A percentile compares a stretch with the other conserved stretches of the same genome.
Conservation (phyloP, 1,139 yeast species). For the Candida buenavistaensis region DNA sequence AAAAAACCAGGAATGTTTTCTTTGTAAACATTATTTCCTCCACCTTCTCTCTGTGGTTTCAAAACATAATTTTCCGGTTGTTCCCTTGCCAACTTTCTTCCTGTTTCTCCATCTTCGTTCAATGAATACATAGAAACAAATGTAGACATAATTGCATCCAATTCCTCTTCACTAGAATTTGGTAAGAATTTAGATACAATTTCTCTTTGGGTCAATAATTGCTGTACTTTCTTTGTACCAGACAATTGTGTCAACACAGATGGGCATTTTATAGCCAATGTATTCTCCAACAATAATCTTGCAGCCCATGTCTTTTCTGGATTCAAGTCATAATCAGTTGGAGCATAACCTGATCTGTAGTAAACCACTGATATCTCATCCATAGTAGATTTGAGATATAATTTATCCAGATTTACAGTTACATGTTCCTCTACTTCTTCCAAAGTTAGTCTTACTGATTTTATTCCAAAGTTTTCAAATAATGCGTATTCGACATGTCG, state of each 20-base stretch:
- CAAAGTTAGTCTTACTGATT: conserved; percentile 65
- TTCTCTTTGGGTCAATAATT: conserved; percentile 63
- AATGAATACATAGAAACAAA: conserved; percentile 87
- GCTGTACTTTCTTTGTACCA: conserved; percentile 93
- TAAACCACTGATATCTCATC: conserved; percentile 86
- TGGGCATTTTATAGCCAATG: conserved; percentile 88
- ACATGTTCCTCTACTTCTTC: conserved; percentile 54
- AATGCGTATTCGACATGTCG: conserved; percentile 76
- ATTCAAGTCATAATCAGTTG: conserved; percentile 63
- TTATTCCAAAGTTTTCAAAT: conserved; percentile 54
- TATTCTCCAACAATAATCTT: conserved; percentile 67
- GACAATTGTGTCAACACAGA: conserved; percentile 84
- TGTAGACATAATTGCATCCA: conserved; percentile 49
- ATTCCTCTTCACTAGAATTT: conserved; percentile 21
- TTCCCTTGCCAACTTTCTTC: conserved; percentile 67
- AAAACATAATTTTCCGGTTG: conserved; percentile 72
- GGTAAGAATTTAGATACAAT: conserved; percentile 51
- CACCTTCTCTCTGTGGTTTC: conserved; percentile 97
- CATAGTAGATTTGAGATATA: conserved; percentile 52
- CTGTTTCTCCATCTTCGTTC: conserved; percentile 62
- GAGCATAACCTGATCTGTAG: conserved; percentile 86
- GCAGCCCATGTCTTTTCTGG: conserved; percentile 69
- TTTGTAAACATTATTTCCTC: conserved; percentile 89
- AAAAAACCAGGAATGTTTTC: conserved; percentile 78
- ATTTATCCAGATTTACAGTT: conserved; percentile 40